phyloP scores from a whole-genome alignment of 768 basidiomycete species.

The Podaxis carcinomalis region DNA sequence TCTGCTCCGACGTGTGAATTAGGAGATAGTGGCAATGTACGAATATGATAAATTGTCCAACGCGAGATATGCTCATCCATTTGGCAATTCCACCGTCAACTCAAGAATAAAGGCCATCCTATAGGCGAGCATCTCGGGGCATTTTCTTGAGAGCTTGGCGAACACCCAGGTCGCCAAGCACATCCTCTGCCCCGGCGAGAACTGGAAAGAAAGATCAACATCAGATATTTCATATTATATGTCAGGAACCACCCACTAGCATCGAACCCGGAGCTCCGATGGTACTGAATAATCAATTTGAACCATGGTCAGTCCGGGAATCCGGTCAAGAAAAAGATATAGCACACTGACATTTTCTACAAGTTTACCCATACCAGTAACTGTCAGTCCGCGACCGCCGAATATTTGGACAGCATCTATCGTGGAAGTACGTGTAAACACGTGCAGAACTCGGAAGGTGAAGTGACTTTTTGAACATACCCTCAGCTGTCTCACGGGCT shows the following conservation, averaged over 20 bases:
- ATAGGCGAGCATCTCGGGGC: constrained; percentile 25
- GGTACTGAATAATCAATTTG: constrained; percentile 48
- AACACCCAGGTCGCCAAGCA: constrained; percentile 27
- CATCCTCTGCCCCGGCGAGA: constrained; percentile 56
- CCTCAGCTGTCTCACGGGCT: constrained; percentile 70
- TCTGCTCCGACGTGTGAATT: neutral
- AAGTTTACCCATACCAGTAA: constrained; percentile 81
- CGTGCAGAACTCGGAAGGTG: constrained; percentile 38
- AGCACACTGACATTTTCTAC: constrained; percentile 66
- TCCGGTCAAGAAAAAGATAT: neutral
- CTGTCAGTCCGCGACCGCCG: constrained; percentile 84
- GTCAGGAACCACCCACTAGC: constrained; percentile 44
- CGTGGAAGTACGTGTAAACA: neutral
- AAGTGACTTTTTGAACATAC: constrained; percentile 18
- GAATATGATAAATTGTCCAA: neutral
- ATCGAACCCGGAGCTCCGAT: constrained; percentile 80
- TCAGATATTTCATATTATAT: neutral
- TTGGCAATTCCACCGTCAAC: neutral
- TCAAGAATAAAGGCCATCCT: neutral
- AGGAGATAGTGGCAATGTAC: neutral
- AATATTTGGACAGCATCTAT: constrained; percentile 82
- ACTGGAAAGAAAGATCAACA: constrained; percentile 28
- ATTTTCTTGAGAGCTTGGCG: constrained; percentile 31
- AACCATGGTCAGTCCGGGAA: neutral
- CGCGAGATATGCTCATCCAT: neutral